A percentile compares a stretch with the other conserved stretches of the same genome.
Conservation (phyloP, 805 yeast species). For the Dipodascus geniculatus region DNA sequence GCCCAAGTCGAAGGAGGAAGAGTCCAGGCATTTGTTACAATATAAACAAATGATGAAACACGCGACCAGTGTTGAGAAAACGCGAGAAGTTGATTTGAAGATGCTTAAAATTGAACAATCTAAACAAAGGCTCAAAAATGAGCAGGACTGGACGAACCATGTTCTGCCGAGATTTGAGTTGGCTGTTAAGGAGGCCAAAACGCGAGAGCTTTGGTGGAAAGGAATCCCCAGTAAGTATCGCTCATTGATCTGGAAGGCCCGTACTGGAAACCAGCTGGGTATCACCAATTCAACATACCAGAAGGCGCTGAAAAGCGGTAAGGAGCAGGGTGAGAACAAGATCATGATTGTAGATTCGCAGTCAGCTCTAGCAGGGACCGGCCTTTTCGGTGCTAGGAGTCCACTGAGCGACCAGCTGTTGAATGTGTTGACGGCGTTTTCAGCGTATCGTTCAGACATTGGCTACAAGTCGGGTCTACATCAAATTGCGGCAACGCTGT, state of each 20-base stretch:
- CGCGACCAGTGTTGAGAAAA: constrained; percentile 28
- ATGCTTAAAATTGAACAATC: constrained; percentile 14
- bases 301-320: constrained; percentile 7
- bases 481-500: constrained; percentile 31
- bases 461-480: constrained; percentile 29
- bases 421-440: constrained; percentile 26
- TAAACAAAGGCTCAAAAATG: constrained; percentile 20
- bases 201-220: constrained; percentile 51
- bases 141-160: constrained; percentile 29
- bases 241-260: constrained; percentile 39
- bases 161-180: constrained; percentile 29
- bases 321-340: constrained; percentile 2
- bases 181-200: constrained; percentile 27
- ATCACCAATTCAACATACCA: constrained; percentile 13
- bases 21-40: constrained; percentile 40
- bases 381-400: constrained; percentile 26
- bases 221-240: constrained; percentile 40
- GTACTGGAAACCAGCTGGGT: constrained; percentile 27
- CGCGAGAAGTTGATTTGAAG: constrained; percentile 14
- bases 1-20: constrained; percentile 46
- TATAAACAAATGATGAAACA: constrained; percentile 32
- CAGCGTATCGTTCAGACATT: constrained; percentile 18
- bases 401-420: constrained; percentile 26
- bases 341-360: background rate
- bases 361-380: constrained; percentile 24